Percentiles rank a stretch among this genome's conserved stretches.
phyloP scores from a whole-genome alignment of 2,329 filamentous ascomycete species.

The Epichloe amarillans region DNA sequence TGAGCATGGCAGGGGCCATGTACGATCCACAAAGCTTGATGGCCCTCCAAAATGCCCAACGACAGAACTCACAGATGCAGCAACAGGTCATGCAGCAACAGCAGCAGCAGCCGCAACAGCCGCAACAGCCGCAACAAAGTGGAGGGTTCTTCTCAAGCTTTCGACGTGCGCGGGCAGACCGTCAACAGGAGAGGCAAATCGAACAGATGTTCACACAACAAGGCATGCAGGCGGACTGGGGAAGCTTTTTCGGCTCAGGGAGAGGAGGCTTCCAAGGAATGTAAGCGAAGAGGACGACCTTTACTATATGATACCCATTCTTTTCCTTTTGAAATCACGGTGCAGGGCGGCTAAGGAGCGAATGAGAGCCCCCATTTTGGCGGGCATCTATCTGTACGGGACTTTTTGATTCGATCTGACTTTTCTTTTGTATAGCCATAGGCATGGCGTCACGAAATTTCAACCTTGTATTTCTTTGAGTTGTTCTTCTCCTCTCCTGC shows the following conservation, averaged over 20 bases:
- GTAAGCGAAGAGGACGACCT: constrained; percentile 18
- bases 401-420: neutral
- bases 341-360: neutral
- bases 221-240: constrained; percentile 32
- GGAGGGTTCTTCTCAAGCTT: constrained; percentile 17
- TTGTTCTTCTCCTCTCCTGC: neutral
- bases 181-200: constrained; percentile 27
- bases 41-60: constrained; percentile 20
- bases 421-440: neutral
- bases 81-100: constrained; percentile 13
- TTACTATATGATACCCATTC: constrained; percentile 24
- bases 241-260: constrained; percentile 31
- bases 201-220: constrained; percentile 37
- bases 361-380: neutral
- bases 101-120: constrained; percentile 16
- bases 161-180: constrained; percentile 13
- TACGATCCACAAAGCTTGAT: constrained; percentile 31
- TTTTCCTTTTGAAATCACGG: constrained; percentile 10
- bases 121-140: constrained; percentile 12
- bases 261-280: constrained; percentile 30
- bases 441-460: neutral
- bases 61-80: constrained; percentile 3
- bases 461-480: neutral
- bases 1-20: constrained; percentile 31
- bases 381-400: constrained; percentile 1